These are phyloP conservation scores for Trichoderma sp. DNA, from an alignment of 2,329 filamentous ascomycete genomes.

Conservation along the genomic window DNA sequence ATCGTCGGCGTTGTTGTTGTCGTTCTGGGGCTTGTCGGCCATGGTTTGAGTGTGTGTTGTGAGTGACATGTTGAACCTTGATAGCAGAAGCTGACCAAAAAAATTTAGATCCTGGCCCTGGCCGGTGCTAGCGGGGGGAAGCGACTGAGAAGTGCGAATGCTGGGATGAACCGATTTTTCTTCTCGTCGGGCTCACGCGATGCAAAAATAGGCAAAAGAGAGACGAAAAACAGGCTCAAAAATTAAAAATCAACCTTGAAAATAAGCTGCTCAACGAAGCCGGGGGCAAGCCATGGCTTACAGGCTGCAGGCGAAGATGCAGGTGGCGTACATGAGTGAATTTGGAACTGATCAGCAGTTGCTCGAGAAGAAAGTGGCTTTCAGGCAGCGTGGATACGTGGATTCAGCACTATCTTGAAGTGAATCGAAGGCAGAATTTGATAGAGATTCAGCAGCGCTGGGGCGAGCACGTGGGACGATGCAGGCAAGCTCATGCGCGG, in stretches of 20 bases:
- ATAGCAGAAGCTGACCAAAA: neutral
- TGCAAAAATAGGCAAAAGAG: neutral
- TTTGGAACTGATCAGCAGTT: conserved; percentile 15
- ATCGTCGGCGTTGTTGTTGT: neutral
- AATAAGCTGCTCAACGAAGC: neutral
- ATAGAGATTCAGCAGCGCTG: neutral
- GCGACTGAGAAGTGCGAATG: neutral
- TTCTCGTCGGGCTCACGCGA: neutral
- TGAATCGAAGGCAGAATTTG: neutral
- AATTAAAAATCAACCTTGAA: conserved; percentile 15
- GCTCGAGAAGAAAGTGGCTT: neutral
- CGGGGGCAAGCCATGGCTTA: neutral
- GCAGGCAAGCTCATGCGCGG: conserved; percentile 17
- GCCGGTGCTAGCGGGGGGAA: neutral
- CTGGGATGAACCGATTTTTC: neutral
- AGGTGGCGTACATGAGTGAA: neutral
- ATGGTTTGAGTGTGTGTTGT: conserved; percentile 21
- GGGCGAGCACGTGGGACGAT: conserved; percentile 12
- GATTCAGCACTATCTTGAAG: conserved; percentile 1
- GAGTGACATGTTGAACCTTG: conserved; percentile 19
- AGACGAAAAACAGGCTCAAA: neutral
- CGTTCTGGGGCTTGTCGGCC: conserved; percentile 3
- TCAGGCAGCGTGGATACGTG: neutral
- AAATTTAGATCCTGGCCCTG: neutral
- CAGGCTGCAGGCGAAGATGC: neutral